These are phyloP conservation scores for Penicillium pancosmium DNA, from an alignment of 495 filamentous ascomycete species.

Conservation along the genomic window DNA sequence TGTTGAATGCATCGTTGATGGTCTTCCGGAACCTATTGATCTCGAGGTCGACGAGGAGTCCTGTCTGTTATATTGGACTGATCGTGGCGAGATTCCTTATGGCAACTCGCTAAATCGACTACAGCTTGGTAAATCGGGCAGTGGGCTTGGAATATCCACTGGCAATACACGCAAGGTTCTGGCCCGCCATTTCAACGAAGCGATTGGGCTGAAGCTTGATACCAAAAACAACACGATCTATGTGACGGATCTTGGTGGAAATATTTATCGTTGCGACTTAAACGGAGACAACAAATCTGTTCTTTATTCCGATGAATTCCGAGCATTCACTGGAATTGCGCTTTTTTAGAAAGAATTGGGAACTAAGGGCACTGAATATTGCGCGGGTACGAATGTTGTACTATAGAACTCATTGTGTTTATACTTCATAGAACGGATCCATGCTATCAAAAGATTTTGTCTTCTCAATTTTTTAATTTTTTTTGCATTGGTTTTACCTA, in stretches of 20 bases:
- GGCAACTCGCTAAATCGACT: conserved; percentile 50
- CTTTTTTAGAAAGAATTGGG: background rate
- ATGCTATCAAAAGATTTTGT: no score
- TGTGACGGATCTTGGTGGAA: conserved; percentile 51
- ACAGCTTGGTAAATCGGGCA: conserved; percentile 23
- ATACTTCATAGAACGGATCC: no score
- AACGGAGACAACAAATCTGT: conserved; percentile 40
- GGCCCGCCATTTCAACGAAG: conserved; percentile 46
- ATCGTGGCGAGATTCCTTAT: conserved; percentile 52
- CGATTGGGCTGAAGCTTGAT: conserved; percentile 54
- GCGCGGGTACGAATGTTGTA: no score
- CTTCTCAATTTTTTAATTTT: no score
- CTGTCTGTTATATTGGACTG: conserved; percentile 54
- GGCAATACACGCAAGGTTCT: conserved; percentile 29
- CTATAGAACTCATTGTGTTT: no score
- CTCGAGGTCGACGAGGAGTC: conserved; percentile 46
- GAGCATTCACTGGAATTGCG: conserved; percentile 37
- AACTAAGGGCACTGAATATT: no score
- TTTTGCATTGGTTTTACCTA: no score
- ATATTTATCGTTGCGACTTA: conserved; percentile 46
- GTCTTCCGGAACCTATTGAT: conserved; percentile 55
- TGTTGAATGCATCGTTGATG: conserved; percentile 38
- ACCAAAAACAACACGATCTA: conserved; percentile 40
- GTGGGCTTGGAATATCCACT: conserved; percentile 2
- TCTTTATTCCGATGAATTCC: conserved; percentile 24